Evolutionary conservation across 208 protist species (phyloP), one percentile per base, ranked within the genome.

Genomic region (Acanthamoeba rhysodes): DNA sequence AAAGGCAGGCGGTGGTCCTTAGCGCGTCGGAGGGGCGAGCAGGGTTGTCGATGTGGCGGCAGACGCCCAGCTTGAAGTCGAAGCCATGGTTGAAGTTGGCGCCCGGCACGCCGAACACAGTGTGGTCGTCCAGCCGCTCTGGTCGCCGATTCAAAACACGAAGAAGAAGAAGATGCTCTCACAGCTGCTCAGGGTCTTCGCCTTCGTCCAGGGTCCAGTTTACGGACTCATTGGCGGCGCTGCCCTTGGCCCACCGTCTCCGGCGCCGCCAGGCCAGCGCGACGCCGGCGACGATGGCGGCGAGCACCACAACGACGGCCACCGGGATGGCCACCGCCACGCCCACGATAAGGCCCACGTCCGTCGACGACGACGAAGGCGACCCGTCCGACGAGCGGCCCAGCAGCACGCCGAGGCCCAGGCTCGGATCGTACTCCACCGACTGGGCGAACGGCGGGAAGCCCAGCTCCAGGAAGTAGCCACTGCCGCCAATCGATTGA

Each of bases 291-390:
- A 24, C 50, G 8, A 88, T 64, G 7, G 32, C 80, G 10, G 20
- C 50, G 48, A 41, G 24, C 50, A 88, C 80, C 12, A 88, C 45
- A 12, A 18, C n/a, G 9, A 88, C 20, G 9, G 80, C 80, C n/a
- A 88, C 22, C 4, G 80, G 80, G 50, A 88, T 64, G 27, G 80
- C 80, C 7, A 88, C 80, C 14, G 80, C 18, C 80, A 88, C 80
- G 24, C 80, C 80, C 10, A 88, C 80, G 50, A 88, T 64, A 50
- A 88, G 80, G 4, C 80, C 78, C 18, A 85, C 78, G 48, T 85
- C 80, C 2, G 80, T 45, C 14, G 80, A 66, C 22, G 80, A 88
- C 27, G 50, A 27, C 80, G n/a, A n/a, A n/a, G 37, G 37, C 37
- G 8, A 16, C 8, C 66, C 66, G 29, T 72, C 66, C 34, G 57